phyloP scores from a whole-genome alignment of 2,329 filamentous ascomycete species.

The Calonectria pauciramosa region DNA sequence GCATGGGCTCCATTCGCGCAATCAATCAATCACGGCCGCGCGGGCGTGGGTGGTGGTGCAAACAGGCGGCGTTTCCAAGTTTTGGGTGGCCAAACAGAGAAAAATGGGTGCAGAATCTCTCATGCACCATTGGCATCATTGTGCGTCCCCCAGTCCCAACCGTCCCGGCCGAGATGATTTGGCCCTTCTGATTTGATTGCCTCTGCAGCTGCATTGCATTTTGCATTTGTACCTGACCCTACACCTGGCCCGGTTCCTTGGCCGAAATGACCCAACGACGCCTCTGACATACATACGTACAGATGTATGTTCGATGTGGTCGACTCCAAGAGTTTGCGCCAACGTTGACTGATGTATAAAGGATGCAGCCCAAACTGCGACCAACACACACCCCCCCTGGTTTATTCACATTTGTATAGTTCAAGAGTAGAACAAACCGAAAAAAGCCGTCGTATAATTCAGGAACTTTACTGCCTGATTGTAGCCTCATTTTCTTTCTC shows the following conservation, averaged over 20 bases:
- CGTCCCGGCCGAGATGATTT: slow-evolving; percentile 8
- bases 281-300: slow-evolving; percentile 7
- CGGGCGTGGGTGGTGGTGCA: neutral
- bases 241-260: slow-evolving; percentile 14
- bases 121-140: slow-evolving; percentile 22
- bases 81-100: neutral
- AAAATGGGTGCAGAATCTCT: slow-evolving; percentile 8
- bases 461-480: neutral
- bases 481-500: slow-evolving; percentile 22
- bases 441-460: neutral
- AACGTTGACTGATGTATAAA: neutral
- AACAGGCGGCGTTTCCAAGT: neutral
- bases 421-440: neutral
- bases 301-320: neutral
- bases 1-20: neutral
- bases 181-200: neutral
- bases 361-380: neutral
- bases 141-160: slow-evolving; percentile 1
- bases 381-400: neutral
- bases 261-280: slow-evolving; percentile 4
- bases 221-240: slow-evolving; percentile 25
- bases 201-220: slow-evolving; percentile 25
- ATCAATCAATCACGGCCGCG: neutral
- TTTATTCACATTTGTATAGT: slow-evolving; percentile 4
- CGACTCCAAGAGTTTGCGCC: neutral